Percentiles rank a stretch among this genome's conserved stretches.
phyloP scores from a whole-genome alignment of 163 green algal genomes.

The Botryococcus braunii region DNA sequence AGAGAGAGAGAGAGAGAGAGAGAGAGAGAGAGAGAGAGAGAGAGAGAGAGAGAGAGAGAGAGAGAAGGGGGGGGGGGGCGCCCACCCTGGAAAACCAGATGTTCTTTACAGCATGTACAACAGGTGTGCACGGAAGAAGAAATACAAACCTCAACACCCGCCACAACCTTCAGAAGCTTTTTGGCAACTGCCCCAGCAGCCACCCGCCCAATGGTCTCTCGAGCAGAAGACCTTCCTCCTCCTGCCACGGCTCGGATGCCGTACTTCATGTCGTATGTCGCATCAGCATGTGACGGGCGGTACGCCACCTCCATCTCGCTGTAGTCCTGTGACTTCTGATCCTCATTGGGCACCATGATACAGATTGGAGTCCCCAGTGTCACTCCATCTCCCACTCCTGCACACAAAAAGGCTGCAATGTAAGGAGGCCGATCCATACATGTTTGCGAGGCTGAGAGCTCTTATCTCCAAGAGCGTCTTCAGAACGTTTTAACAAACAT shows the following conservation, averaged over 20 bases:
- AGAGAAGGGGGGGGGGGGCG: background rate
- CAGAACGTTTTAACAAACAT: too few species aligned
- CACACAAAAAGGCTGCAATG: too few species aligned
- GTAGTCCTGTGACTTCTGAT: constrained; percentile 66
- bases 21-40: too few species aligned
- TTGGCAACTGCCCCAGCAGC: constrained; percentile 97
- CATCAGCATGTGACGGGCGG: constrained; percentile 91
- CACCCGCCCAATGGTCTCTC: constrained; percentile 95
- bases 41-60: background rate
- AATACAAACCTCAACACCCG: constrained; percentile 30
- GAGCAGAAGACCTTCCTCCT: constrained; percentile 84
- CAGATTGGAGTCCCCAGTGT: constrained; percentile 90
- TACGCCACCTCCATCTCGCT: constrained; percentile 95
- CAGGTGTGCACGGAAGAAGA: background rate
- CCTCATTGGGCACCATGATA: constrained; percentile 95
- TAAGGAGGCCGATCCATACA: too few species aligned
- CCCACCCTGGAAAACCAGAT: background rate
- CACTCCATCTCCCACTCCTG: constrained; percentile 42
- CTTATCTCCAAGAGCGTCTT: too few species aligned
- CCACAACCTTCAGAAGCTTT: constrained; percentile 75
- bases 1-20: too few species aligned
- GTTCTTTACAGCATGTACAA: background rate
- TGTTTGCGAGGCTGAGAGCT: too few species aligned
- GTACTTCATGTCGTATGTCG: constrained; percentile 99
- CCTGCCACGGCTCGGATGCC: constrained; percentile 91